Conservation (phyloP, 345 rosid species). For the Cardiospermum halicacabum region DNA sequence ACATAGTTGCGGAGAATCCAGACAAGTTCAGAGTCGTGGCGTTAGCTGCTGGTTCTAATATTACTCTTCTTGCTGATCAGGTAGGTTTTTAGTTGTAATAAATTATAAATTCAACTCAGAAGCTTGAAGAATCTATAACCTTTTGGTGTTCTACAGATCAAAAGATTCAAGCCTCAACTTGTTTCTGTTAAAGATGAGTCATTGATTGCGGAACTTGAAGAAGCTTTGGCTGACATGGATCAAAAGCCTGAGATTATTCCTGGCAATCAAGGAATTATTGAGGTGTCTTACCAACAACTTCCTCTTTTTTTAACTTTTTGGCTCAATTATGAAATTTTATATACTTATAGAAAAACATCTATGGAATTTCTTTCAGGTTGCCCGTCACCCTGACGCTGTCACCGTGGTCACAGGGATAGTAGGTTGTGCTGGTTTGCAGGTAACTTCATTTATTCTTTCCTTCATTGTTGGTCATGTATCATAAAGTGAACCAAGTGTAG, state of each 20-base stretch:
- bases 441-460: conserved; percentile 14
- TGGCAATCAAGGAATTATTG: conserved; percentile 88
- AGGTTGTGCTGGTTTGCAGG: conserved; percentile 97
- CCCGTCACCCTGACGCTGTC: conserved; percentile 89
- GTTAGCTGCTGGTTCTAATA: conserved; percentile 94
- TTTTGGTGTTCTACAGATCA: conserved; percentile 50
- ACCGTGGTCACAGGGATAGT: conserved; percentile 94
- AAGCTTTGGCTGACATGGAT: conserved; percentile 76
- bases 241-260: conserved; percentile 88
- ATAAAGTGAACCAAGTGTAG: conserved; percentile 7
- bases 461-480: neutral
- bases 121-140: conserved; percentile 7
- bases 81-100: conserved; percentile 23
- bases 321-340: conserved; percentile 5
- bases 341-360: conserved; percentile 8
- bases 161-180: conserved; percentile 75
- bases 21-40: conserved; percentile 88
- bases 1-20: conserved; percentile 85
- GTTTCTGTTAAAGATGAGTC: conserved; percentile 82
- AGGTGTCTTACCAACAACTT: conserved; percentile 39
- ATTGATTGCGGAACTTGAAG: conserved; percentile 64
- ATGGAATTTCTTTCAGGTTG: conserved; percentile 49
- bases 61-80: conserved; percentile 93
- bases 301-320: conserved; percentile 7
- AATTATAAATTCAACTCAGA: neutral